Evolutionary conservation across 1,284 basidiomycete genomes (phyloP).

Genomic region (Schizophyllum commune): DNA sequence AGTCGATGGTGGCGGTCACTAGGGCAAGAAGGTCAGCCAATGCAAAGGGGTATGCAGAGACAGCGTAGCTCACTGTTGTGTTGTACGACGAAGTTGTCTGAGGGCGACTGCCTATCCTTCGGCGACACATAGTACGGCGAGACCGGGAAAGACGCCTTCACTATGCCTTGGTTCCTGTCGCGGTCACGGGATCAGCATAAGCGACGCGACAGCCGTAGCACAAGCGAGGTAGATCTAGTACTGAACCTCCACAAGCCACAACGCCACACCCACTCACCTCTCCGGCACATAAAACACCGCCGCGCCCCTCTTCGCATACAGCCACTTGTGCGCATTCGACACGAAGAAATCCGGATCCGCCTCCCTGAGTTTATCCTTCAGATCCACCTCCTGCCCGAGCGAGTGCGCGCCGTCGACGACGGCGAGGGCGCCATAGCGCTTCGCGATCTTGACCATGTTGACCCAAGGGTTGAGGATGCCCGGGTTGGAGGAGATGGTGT

Average conservation of each 20-base stretch:
- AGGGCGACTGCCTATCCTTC: constrained; percentile 23
- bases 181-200: neutral
- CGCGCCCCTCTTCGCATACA: constrained; percentile 64
- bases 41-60: constrained; percentile 28
- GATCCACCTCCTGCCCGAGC: constrained; percentile 66
- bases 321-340: constrained; percentile 86
- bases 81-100: constrained; percentile 44
- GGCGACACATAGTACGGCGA: constrained; percentile 49
- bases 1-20: constrained; percentile 73
- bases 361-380: constrained; percentile 27
- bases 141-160: constrained; percentile 73
- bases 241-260: too few species aligned
- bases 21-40: neutral
- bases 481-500: constrained; percentile 65
- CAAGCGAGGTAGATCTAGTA: too few species aligned
- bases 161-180: constrained; percentile 68
- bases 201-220: too few species aligned
- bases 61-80: too few species aligned
- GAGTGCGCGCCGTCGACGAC: constrained; percentile 83
- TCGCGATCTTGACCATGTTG: constrained; percentile 63
- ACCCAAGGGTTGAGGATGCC: constrained; percentile 77
- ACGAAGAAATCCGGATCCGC: constrained; percentile 75
- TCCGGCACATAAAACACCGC: constrained; percentile 75
- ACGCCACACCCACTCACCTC: constrained; percentile 40
- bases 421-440: constrained; percentile 59